phyloP scores from a whole-genome alignment of 1,139 yeast genomes.

The Saccharomyces hybrid region DNA sequence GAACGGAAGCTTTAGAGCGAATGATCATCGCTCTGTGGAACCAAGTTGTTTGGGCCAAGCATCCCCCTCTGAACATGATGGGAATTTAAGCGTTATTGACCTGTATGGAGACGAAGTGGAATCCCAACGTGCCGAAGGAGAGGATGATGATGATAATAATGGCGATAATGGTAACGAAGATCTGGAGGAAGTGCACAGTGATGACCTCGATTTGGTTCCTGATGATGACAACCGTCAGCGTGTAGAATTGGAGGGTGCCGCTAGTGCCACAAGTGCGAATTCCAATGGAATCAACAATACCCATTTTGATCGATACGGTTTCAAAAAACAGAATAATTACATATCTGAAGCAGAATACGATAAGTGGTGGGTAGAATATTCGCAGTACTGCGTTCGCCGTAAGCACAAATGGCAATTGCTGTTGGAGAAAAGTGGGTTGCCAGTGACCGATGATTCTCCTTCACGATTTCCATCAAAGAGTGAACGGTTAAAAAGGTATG shows the following conservation, averaged over 20 bases:
- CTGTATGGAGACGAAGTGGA: conserved; percentile 23
- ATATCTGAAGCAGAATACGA: conserved; percentile 55
- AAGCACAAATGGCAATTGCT: conserved; percentile 68
- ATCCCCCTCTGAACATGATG: conserved; percentile 3
- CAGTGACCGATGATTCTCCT: conserved; percentile 34
- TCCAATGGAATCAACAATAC: conserved; percentile 18
- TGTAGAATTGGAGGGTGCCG: neutral
- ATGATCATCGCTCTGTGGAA: neutral
- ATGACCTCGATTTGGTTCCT: neutral
- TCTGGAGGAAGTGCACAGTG: conserved; percentile 5
- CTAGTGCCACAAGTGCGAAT: neutral
- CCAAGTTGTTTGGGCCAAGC: neutral
- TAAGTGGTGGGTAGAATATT: conserved; percentile 64
- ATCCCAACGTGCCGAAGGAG: conserved; percentile 10
- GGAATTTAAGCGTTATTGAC: conserved; percentile 23
- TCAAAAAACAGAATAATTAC: conserved; percentile 54
- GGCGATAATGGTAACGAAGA: conserved; percentile 5
- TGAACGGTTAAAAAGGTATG: conserved; percentile 72
- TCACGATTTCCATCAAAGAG: conserved; percentile 72
- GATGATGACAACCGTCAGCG: neutral
- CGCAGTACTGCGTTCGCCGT: conserved; percentile 53
- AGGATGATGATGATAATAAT: conserved; percentile 4
- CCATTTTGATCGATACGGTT: conserved; percentile 73
- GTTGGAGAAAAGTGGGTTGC: conserved; percentile 62
- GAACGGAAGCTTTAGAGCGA: neutral